A percentile compares a stretch with the other conserved stretches of the same genome.
phyloP scores from a whole-genome alignment of 164 flowering plant species.

The Annona cherimola region DNA sequence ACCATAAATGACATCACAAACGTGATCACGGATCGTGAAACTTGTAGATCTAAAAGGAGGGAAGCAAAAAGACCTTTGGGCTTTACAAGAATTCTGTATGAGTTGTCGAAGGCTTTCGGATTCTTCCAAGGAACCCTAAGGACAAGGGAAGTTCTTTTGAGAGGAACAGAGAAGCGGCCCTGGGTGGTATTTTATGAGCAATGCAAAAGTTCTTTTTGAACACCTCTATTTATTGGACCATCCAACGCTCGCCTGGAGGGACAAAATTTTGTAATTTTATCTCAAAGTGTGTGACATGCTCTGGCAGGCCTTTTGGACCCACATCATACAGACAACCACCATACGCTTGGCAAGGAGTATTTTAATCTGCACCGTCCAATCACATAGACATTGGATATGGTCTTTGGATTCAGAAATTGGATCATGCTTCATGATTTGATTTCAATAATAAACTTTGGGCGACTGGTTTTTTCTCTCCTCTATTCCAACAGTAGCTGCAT shows the following conservation, averaged over 20 bases:
- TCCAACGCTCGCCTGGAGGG: neutral
- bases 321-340: neutral
- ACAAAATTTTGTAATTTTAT: neutral
- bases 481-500: too few relatives aligned
- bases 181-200: neutral
- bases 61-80: neutral
- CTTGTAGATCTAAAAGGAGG: neutral
- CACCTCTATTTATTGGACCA: neutral
- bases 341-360: neutral
- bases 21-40: neutral
- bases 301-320: neutral
- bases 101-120: neutral
- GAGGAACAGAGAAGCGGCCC: neutral
- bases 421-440: neutral
- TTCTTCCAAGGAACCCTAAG: neutral
- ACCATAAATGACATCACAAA: neutral
- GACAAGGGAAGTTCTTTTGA: neutral
- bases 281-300: neutral
- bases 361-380: neutral
- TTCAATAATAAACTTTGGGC: neutral
- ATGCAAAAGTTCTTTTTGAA: neutral
- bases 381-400: neutral
- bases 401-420: neutral
- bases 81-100: neutral
- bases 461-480: neutral